phyloP scores from a whole-genome alignment of 345 rosid genomes.

The Melaleuca alternifolia region DNA sequence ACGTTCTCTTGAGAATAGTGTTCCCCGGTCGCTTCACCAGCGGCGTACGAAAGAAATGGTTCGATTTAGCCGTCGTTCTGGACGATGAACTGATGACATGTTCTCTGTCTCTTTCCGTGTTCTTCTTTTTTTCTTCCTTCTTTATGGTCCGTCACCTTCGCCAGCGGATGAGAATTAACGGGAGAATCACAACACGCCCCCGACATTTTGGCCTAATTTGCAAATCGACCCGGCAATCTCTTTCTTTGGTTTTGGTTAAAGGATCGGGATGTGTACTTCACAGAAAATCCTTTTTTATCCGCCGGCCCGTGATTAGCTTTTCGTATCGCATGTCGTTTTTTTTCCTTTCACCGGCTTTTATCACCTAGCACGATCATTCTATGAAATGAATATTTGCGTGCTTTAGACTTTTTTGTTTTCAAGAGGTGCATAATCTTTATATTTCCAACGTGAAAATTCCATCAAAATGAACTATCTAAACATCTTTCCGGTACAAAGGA shows the following conservation, averaged over 20 bases:
- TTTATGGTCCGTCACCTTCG: neutral
- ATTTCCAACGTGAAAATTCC: neutral
- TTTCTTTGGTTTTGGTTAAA: neutral
- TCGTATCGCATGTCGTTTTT: neutral
- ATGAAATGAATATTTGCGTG: neutral
- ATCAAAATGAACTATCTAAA: neutral
- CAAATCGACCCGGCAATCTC: neutral
- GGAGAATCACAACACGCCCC: neutral
- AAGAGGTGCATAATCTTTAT: neutral
- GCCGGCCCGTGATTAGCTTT: neutral
- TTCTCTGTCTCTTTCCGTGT: neutral
- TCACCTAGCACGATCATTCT: rapidly evolving
- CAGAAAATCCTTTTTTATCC: neutral
- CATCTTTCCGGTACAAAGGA: neutral
- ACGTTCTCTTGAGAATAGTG: neutral
- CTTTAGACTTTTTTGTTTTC: neutral
- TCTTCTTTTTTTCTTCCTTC: neutral
- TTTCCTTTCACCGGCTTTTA: neutral
- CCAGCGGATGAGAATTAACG: neutral
- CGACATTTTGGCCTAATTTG: neutral
- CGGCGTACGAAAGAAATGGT: neutral
- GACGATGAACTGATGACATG: neutral
- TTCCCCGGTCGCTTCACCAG: neutral
- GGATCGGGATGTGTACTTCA: neutral
- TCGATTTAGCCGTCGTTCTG: neutral